These are phyloP conservation scores for Castanopsis chinensis DNA, from an alignment of 306 rosid genomes.

Conservation along the genomic window DNA sequence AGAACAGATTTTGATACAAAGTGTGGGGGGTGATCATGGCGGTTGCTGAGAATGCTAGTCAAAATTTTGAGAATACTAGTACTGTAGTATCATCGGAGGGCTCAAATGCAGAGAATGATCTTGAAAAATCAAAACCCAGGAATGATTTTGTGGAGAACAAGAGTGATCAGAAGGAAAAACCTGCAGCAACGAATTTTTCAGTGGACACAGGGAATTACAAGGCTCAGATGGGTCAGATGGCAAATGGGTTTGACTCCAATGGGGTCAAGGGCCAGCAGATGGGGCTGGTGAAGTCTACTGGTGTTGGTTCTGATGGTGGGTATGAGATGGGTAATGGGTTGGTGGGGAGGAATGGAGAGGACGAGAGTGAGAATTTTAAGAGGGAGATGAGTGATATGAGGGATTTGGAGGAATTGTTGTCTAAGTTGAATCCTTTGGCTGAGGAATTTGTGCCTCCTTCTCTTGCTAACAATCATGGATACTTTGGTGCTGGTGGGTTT, in stretches of 20 bases:
- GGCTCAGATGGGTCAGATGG: constrained; percentile 61
- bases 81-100: constrained; percentile 45
- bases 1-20: constrained; percentile 24
- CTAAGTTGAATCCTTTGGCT: constrained; percentile 97
- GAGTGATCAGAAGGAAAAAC: constrained; percentile 40
- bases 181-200: constrained; percentile 32
- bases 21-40: constrained; percentile 59
- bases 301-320: constrained; percentile 36
- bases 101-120: constrained; percentile 41
- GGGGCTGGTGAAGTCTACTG: constrained; percentile 42
- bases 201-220: constrained; percentile 47
- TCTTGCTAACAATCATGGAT: constrained; percentile 52
- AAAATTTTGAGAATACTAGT: constrained; percentile 49
- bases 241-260: constrained; percentile 54
- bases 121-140: constrained; percentile 60
- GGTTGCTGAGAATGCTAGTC: constrained; percentile 82
- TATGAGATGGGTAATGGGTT: constrained; percentile 45
- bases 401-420: constrained; percentile 90
- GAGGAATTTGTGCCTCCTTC: constrained; percentile 95
- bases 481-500: constrained; percentile 42
- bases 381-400: constrained; percentile 90
- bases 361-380: constrained; percentile 57
- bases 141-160: constrained; percentile 36
- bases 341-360: constrained; percentile 42
- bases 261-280: constrained; percentile 51